Base-by-base conservation (phyloP, 495 filamentous ascomycete genomes). In the Pseudomonodictys pantanalensis region DNA sequence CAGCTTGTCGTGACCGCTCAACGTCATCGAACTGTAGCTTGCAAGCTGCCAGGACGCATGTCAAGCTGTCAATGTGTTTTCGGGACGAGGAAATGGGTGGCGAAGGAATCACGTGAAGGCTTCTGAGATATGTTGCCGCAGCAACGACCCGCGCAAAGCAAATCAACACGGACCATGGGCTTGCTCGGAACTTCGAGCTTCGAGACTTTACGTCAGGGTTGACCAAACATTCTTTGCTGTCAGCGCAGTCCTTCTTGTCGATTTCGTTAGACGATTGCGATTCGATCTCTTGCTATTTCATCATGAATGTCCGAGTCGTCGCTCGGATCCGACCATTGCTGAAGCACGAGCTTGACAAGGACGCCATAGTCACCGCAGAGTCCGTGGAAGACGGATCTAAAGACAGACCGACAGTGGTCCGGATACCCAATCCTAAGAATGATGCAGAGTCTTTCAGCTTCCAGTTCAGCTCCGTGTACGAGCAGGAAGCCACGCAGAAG, bases 371-470 rank as follows among this genome's bases (percentile, higher is more conserved):
- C 47, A 81, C 77, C 18, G 82, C 86, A 0, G 68, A 67, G 20
- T 56, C 69, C 8, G 43, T 54, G 4, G 52, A 62, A 0, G 56
- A 52, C 32, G 68, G 69, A n/a, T 70, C 71, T 42, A 82, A 87
- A 32, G 81, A 83, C 9, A 79, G 71, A 61, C 71, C 76, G 5
- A 92, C 83, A 10, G 72, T 91, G 11, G 84, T 98, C 62, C 86
- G 89, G 62, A 96, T 98, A 67, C 93, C 93, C 20, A 97, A 90
- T 72, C 92, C 92, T 0, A 96, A 92, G 76, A 96, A 97, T 60
- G 88, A 88, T 59, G 77, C 81, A 5, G 93, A 98, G 69, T 86
- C 89, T 57, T 98, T 92, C 72, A 87, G 88, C 22, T 98, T 97
- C 68, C 85, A 92, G 26, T 98, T 97, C 81, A 96, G 91, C 78